Evolutionary conservation across 306 rosid species (phyloP).

Genomic region (Prunus mume): DNA sequence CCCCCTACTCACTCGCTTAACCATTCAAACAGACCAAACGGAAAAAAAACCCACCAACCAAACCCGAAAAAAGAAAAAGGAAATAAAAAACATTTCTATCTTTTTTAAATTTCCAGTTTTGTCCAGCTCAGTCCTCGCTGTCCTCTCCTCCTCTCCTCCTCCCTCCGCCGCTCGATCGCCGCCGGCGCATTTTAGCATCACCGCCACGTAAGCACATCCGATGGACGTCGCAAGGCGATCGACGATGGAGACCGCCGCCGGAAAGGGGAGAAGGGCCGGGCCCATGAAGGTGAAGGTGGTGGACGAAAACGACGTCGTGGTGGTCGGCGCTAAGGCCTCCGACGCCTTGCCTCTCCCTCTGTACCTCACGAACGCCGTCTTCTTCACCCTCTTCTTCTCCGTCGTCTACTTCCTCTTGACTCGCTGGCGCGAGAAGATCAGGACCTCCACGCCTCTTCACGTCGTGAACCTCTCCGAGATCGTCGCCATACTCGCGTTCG

Average conservation of each 20-base stretch:
- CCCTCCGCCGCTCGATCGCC: constrained; percentile 25
- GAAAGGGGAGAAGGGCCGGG: constrained; percentile 1
- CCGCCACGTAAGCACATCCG: not conserved
- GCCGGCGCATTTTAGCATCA: constrained; percentile 7
- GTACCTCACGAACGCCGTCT: constrained; percentile 54
- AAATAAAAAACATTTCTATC: not conserved
- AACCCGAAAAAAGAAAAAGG: not conserved
- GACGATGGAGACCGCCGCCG: constrained; percentile 1
- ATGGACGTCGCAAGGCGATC: constrained; percentile 71
- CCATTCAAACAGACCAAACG: constrained; percentile 7
- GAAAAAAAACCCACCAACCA: not conserved
- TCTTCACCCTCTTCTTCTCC: constrained; percentile 75
- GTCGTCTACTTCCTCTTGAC: constrained; percentile 73
- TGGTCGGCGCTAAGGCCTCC: constrained; percentile 22
- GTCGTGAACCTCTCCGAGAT: constrained; percentile 63
- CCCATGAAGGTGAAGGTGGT: constrained; percentile 12
- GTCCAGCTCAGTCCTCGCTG: not conserved
- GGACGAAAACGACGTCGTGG: constrained; percentile 2
- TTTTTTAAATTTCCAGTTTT: not conserved
- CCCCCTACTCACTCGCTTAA: constrained; percentile 2
- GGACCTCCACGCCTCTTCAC: constrained; percentile 79
- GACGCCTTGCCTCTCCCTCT: constrained; percentile 44
- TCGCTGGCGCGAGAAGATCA: constrained; percentile 87
- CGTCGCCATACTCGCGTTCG: constrained; percentile 49
- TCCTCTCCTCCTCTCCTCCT: not conserved